These are phyloP conservation scores for Dictyostelium intermedium DNA, from an alignment of 78 protist species.

Conservation along the genomic window DNA sequence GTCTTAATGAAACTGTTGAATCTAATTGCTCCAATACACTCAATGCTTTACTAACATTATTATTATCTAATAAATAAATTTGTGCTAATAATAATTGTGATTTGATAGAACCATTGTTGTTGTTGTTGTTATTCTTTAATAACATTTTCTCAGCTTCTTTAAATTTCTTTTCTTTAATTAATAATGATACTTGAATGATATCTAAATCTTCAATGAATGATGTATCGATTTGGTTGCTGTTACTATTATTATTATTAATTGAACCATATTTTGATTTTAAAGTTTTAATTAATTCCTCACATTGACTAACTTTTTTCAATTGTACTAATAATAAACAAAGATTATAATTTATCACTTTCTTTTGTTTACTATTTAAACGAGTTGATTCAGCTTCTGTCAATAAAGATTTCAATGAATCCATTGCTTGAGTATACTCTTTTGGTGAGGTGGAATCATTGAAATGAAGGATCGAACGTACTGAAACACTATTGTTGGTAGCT, in stretches of 20 bases:
- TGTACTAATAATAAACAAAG: background rate
- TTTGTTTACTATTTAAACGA: conserved; percentile 28
- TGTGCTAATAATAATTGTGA: conserved; percentile 37
- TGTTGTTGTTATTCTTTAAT: background rate
- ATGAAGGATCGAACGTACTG: background rate
- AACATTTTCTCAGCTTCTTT: conserved; percentile 47
- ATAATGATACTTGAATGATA: background rate
- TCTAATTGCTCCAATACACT: conserved; percentile 30
- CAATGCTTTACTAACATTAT: conserved; percentile 13
- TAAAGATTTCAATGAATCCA: conserved; percentile 27
- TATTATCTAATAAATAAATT: conserved; percentile 10
- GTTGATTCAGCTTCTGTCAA: background rate
- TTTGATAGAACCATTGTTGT: background rate
- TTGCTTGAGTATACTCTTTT: background rate
- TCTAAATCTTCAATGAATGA: conserved; percentile 36
- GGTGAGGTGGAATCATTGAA: background rate
- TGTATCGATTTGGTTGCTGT: background rate
- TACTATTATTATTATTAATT: background rate
- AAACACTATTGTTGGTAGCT: conserved; percentile 24
- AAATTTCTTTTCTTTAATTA: conserved; percentile 63
- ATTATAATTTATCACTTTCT: conserved; percentile 12
- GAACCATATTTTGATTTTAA: background rate
- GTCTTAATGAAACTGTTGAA: background rate
- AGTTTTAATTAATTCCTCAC: conserved; percentile 42
- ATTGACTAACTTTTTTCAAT: conserved; percentile 47